phyloP scores from a whole-genome alignment of 768 basidiomycete genomes.

The Sistotremastrum suecicum region DNA sequence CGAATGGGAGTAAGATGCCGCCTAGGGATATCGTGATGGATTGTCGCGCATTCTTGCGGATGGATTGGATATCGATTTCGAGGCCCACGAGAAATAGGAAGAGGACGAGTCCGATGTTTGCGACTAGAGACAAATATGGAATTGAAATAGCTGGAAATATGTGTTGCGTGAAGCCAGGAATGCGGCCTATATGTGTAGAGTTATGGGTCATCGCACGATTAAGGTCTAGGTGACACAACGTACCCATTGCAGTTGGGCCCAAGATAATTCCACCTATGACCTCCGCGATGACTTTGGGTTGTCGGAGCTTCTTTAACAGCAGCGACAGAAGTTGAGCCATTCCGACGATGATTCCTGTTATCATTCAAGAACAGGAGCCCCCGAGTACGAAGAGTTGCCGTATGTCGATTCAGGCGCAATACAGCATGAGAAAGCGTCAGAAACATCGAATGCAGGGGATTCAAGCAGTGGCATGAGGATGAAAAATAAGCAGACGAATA shows the following conservation, averaged over 20 bases:
- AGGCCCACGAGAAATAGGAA: constrained; percentile 91
- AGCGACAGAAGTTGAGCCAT: constrained; percentile 69
- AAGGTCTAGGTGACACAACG: not conserved
- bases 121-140: constrained; percentile 71
- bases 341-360: constrained; percentile 63
- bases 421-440: not conserved
- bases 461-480: not conserved
- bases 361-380: too few species aligned
- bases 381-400: not conserved
- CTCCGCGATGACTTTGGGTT: constrained; percentile 78
- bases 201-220: constrained; percentile 2
- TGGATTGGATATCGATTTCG: constrained; percentile 70
- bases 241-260: constrained; percentile 22
- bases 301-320: constrained; percentile 55
- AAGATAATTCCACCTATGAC: constrained; percentile 85
- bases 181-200: constrained; percentile 57
- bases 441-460: not conserved
- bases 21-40: constrained; percentile 60
- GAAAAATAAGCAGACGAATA: not conserved
- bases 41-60: constrained; percentile 61
- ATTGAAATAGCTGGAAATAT: constrained; percentile 66
- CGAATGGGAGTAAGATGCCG: constrained; percentile 84
- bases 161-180: constrained; percentile 76
- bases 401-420: not conserved
- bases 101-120: constrained; percentile 78